A percentile compares a stretch with the other conserved stretches of the same genome.
These are phyloP conservation scores for Candida sp. DNA, from an alignment of 1,139 yeast species.

Conservation along the genomic window DNA sequence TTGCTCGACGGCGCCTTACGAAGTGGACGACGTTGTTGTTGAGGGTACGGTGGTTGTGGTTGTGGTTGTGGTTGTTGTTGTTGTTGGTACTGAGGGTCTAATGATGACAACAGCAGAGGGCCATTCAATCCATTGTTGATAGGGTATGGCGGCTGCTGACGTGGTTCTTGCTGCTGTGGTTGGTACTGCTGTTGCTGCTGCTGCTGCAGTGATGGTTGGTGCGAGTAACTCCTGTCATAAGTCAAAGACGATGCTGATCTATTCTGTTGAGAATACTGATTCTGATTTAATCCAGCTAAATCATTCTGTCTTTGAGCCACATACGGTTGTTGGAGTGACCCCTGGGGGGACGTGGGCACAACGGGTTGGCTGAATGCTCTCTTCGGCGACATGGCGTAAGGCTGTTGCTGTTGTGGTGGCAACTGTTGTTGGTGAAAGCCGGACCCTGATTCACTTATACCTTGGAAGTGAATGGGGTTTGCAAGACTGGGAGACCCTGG, in stretches of 20 bases:
- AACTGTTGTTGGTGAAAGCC: not conserved
- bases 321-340: conserved; percentile 8
- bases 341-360: not conserved
- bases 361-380: not conserved
- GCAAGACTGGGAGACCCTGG: conserved; percentile 2
- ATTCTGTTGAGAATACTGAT: conserved; percentile 4
- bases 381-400: not conserved
- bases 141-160: conserved; percentile 9
- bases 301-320: conserved; percentile 13
- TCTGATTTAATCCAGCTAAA: conserved; percentile 10
- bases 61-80: conserved; percentile 9
- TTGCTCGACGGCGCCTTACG: conserved; percentile 18
- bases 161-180: conserved; percentile 9
- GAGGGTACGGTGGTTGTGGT: conserved; percentile 5
- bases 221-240: conserved; percentile 4
- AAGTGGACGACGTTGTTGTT: conserved; percentile 7
- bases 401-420: not conserved
- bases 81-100: conserved; percentile 14
- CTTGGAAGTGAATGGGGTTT: not conserved
- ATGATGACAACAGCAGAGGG: conserved; percentile 4
- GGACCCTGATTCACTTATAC: not conserved
- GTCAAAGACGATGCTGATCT: conserved; percentile 12
- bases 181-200: conserved; percentile 13
- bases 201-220: conserved; percentile 5
- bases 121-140: conserved; percentile 2